Evolutionary conservation across 2,329 filamentous ascomycete species (phyloP).

Genomic region (Fulvia fulva): DNA sequence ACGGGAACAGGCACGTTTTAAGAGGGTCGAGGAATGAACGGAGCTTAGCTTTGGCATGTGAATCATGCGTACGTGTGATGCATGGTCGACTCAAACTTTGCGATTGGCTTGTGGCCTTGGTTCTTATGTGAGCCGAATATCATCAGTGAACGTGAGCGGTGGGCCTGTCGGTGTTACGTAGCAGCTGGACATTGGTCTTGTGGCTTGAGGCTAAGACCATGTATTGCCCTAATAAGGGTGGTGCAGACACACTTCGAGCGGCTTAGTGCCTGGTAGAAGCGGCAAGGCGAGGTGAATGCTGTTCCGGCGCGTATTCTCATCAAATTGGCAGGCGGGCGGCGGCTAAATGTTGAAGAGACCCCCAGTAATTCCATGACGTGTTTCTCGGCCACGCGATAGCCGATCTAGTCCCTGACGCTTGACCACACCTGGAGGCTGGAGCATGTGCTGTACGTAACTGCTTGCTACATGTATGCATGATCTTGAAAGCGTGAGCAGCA

Average conservation of each 20-base stretch:
- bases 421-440: background rate
- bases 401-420: background rate
- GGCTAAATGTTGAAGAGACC: background rate
- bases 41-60: conserved; percentile 1
- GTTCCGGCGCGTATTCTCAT: background rate
- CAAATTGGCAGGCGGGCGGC: too few relatives aligned
- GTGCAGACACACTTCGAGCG: background rate
- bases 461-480: background rate
- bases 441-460: too few relatives aligned
- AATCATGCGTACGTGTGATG: conserved; percentile 1
- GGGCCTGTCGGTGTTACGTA: background rate
- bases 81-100: background rate
- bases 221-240: background rate
- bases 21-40: background rate
- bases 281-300: background rate
- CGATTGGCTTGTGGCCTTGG: conserved; percentile 2
- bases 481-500: background rate
- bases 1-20: background rate
- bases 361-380: background rate
- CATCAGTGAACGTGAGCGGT: background rate
- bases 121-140: background rate
- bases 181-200: background rate
- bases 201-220: background rate
- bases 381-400: background rate
- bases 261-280: background rate